Evolutionary conservation across 73 alveolate species (phyloP), one percentile per base, ranked within the genome.

Genomic region (Symbiodinium pilosum): DNA sequence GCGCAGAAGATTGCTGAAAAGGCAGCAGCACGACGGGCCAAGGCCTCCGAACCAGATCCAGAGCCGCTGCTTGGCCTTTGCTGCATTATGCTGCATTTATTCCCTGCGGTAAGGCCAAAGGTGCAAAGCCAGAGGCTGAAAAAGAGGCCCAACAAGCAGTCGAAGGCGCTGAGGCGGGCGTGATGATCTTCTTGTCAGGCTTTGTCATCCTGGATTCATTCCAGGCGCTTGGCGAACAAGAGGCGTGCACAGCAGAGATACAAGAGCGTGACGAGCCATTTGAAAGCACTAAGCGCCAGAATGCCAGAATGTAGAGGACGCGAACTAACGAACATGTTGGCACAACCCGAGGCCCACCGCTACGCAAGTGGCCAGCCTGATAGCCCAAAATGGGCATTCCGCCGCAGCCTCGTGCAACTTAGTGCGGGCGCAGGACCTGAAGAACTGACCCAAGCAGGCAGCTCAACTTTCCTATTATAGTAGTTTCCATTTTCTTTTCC

Each of bases 1-100:
- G 95, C 95, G 11, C 84, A 51, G 75, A 89, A 89, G 40, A 89
- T 89, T 38, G 95, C 95, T 5, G 95, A 89, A 56, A 89, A 89
- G 51, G 95, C 95, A 18, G 87, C 95, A 3, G 95, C 95, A 7
- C 44, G 95, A 68, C 32, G 95, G 26, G 87, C 86, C 87, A 89
- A 89, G 95, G 71, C 32, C 81, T 4, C 38, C 38, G 4, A 47
- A 47, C 59, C 81, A n/a, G n/a, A n/a, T n/a, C n/a, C n/a, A n/a
- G n/a, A n/a, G n/a, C n/a, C n/a, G n/a, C n/a, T n/a, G n/a, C n/a
- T n/a, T n/a, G n/a, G n/a, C n/a, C n/a, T n/a, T n/a, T n/a, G n/a
- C n/a, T n/a, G n/a, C n/a, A n/a, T n/a, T n/a, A n/a, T n/a, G n/a
- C n/a, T 34, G 3, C 81, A 4, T 0, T 56, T 56, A 32, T 5